Evolutionary conservation across 345 rosid genomes (phyloP), one percentile per base, ranked within the genome.

Genomic region (Streptanthus diversifolius): DNA sequence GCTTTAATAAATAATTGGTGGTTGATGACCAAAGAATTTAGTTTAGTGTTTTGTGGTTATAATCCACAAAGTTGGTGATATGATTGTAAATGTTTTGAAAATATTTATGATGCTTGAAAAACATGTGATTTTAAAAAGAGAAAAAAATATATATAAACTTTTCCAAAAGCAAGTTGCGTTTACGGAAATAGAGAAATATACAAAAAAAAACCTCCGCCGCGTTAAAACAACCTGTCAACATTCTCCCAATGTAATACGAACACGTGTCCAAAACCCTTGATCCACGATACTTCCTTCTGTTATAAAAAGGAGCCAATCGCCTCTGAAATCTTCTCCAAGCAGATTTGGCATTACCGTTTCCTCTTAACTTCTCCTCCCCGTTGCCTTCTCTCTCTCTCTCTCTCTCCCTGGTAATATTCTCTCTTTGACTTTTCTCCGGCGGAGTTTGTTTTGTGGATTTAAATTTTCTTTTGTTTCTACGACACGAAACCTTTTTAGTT

Each of bases 211-310:
- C 27, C 10, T 18, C 43, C 62, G 62, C 62, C 62, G 62, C 62
- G 43, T 56, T 30, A 0, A 5, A 56, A 19, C 44, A 35, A 57
- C 27, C 35, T 10, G 63, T 56, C 6, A 18, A 56, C 7, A 2
- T 56, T 6, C 5, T 2, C 13, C 74, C 76, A 72, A 40, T 40
- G 7, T 0, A 21, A 24, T 0, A 6, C 3, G 8, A 30, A 63
- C 76, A 72, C 76, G 76, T 72, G 63, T 63, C 24, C 5, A 1
- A 0, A 62, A 17, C 35, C 43, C 54, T 45, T 44, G 59, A 65
- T 64, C 71, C 24, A 44, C 77, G 77, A 53, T 41, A 55, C 76
- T 72, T 72, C 45, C 4, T 63, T 64, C 27, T 25, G 12, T 29
- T 49, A 5, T 21, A 61, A 37, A 43, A 15, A 7, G 35, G 41